Conservation (phyloP, 1,284 basidiomycete species). For the Pulveroboletus sp. region DNA sequence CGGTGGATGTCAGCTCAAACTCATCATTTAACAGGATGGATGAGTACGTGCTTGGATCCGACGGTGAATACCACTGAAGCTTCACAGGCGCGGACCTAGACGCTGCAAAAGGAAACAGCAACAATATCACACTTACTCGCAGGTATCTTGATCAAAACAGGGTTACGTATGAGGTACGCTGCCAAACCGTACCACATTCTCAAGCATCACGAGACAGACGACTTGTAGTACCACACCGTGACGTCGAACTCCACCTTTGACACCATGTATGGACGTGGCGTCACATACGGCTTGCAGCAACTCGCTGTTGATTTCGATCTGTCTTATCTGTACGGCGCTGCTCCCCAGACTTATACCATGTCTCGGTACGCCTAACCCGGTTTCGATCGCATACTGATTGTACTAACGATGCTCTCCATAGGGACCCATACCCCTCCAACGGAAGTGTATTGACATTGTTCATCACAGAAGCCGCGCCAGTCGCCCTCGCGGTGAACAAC, state of each 20-base stretch:
- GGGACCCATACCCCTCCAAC: constrained; percentile 66
- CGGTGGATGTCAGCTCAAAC: neutral
- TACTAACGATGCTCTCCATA: constrained; percentile 23
- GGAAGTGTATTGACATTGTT: constrained; percentile 64
- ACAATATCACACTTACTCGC: constrained; percentile 61
- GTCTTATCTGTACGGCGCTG: constrained; percentile 58
- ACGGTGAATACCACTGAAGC: neutral
- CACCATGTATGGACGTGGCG: constrained; percentile 50
- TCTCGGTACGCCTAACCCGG: constrained; percentile 43
- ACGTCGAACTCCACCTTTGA: constrained; percentile 52
- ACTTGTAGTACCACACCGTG: constrained; percentile 57
- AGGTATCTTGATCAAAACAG: constrained; percentile 77
- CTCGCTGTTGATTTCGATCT: constrained; percentile 59
- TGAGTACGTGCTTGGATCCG: constrained; percentile 27
- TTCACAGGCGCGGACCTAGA: constrained; percentile 53
- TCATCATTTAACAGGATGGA: constrained; percentile 31
- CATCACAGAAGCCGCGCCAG: constrained; percentile 56
- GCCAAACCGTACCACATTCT: neutral
- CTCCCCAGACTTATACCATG: constrained; percentile 74
- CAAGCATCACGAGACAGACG: neutral
- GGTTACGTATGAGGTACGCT: constrained; percentile 64
- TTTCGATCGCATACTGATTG: neutral
- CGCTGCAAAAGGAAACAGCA: constrained; percentile 37
- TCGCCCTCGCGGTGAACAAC: constrained; percentile 62
- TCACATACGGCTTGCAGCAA: constrained; percentile 55